A percentile compares a stretch with the other conserved stretches of the same genome.
Conservation (phyloP, 305 asterid genomes). For the Fraxinus sp. region DNA sequence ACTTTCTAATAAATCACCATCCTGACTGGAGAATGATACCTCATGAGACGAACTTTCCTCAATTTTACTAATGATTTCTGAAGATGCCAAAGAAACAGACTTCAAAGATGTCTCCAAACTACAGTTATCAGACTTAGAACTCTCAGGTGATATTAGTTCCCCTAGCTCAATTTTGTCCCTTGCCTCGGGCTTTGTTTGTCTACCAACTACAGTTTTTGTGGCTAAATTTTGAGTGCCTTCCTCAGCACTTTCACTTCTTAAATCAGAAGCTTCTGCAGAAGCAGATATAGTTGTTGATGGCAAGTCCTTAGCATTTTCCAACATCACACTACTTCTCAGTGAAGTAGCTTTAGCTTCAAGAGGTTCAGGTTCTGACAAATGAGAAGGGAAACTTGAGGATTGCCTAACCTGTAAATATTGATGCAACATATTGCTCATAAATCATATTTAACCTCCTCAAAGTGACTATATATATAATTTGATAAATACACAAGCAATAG, state of each 20-base stretch:
- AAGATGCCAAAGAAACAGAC: slow-evolving; percentile 36
- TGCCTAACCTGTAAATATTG: slow-evolving; percentile 37
- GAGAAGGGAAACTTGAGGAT: slow-evolving; percentile 40
- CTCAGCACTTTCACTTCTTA: slow-evolving; percentile 23
- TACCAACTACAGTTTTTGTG: slow-evolving; percentile 24
- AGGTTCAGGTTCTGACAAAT: slow-evolving; percentile 31
- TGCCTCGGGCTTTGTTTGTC: slow-evolving; percentile 27
- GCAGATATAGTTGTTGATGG: slow-evolving; percentile 26
- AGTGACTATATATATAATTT: not conserved
- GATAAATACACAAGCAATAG: slow-evolving; percentile 19
- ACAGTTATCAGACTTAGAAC: slow-evolving; percentile 10
- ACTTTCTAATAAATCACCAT: slow-evolving; percentile 24
- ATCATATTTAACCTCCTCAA: slow-evolving; percentile 18
- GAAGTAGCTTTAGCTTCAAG: slow-evolving; percentile 32
- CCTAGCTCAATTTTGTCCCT: slow-evolving; percentile 27
- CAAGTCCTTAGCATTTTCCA: slow-evolving; percentile 32
- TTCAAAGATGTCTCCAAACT: slow-evolving; percentile 31
- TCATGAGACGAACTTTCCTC: slow-evolving; percentile 32
- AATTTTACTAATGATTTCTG: slow-evolving; percentile 23
- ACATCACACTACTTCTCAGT: slow-evolving; percentile 26
- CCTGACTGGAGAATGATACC: slow-evolving; percentile 23
- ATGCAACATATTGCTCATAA: slow-evolving; percentile 15
- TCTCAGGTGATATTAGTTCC: slow-evolving; percentile 31
- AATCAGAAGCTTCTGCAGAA: slow-evolving; percentile 30
- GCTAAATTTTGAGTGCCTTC: slow-evolving; percentile 28